Evolutionary conservation across 2,329 filamentous ascomycete species (phyloP), one percentile per base, ranked within the genome.

Genomic region (Emergomyces pasteurianus): DNA sequence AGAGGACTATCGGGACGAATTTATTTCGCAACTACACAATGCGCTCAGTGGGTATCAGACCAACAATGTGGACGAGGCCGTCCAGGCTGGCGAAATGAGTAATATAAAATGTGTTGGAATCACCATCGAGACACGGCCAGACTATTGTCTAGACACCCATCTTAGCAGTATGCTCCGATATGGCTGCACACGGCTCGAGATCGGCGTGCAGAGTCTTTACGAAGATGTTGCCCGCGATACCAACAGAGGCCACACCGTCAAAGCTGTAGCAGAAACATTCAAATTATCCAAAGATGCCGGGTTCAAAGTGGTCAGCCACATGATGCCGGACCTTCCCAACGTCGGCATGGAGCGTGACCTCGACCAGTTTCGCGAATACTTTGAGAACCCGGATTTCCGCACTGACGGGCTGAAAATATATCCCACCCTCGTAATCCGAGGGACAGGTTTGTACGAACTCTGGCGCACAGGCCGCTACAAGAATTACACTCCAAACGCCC

Each of bases 301-400:
- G 0, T 99, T 96, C 82, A 99, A 99, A 75, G 94, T 99, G 0
- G 94, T 99, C 64, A 95, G 90, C 66, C 94, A 99, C 77, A 99
- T 99, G 94, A 99, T 99, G 94, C 94, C 94, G 1, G 94, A 99
- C 72, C 77, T 99, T 55, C 94, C 94, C 3, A 99, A 99, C 69
- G 94, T 99, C 2, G 94, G 94, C 61, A 96, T 97, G 89, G 95
- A 99, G 76, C 87, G 94, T 68, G 94, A 99, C 72, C 80, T 99
- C 50, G 92, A 95, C 70, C 94, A 99, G 68, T 99, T 99, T 75
- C 84, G 90, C 65, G 95, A 99, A 72, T 99, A 99, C 74, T 99
- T 99, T 69, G 91, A 96, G 72, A 97, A 91, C 72, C 94, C 94
- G 0, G 90, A 86, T 49, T 99, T 99, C 79, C 84, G 94, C 62